Percentiles rank a stretch among this genome's conserved stretches.
phyloP scores from a whole-genome alignment of 75 land plant species.

The Chamaecyparis obtusa region DNA sequence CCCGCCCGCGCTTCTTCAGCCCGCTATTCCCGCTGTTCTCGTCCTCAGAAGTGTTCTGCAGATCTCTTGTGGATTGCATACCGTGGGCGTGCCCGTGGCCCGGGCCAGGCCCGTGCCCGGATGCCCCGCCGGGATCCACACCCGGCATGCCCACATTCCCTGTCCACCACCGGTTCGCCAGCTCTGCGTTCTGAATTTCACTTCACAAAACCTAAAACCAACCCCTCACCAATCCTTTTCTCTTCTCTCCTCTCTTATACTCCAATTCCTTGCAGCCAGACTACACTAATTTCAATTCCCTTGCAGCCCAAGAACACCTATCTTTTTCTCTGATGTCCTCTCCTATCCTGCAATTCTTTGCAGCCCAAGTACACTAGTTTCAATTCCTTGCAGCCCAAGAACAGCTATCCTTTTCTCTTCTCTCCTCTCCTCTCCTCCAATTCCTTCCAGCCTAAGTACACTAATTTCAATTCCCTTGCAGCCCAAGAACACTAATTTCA shows the following conservation, averaged over 20 bases:
- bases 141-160: conserved; percentile 36
- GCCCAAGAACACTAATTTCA: too few species aligned
- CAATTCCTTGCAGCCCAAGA: too few species aligned
- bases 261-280: too few species aligned
- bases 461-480: too few species aligned
- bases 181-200: not conserved
- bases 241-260: not conserved
- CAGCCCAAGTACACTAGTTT: too few species aligned
- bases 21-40: conserved; percentile 10
- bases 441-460: too few species aligned
- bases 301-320: too few species aligned
- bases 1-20: not conserved
- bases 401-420: too few species aligned
- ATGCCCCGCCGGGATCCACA: conserved; percentile 16
- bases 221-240: not conserved
- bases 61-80: not conserved
- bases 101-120: conserved; percentile 22
- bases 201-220: not conserved
- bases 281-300: too few species aligned
- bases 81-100: conserved; percentile 13
- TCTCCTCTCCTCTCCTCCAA: too few species aligned
- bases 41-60: conserved; percentile 18
- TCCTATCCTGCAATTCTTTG: too few species aligned
- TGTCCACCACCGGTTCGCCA: conserved; percentile 55
- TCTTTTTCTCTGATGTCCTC: too few species aligned